Percentiles rank a stretch among this genome's conserved stretches.
phyloP scores from a whole-genome alignment of 441 rosid species.

The Erysimum cheiri region DNA sequence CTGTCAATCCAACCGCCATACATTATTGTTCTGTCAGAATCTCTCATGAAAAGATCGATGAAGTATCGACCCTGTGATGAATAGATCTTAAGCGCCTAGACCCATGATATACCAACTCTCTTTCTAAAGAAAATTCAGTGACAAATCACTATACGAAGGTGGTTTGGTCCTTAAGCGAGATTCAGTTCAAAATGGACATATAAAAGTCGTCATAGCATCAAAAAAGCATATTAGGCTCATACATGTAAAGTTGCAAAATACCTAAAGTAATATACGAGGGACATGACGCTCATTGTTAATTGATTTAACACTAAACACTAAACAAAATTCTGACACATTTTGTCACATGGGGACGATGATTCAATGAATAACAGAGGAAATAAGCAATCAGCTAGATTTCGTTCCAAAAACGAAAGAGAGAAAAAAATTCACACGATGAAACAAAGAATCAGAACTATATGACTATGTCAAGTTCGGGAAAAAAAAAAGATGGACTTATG shows the following conservation, averaged over 20 bases:
- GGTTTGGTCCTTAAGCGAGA: too few species aligned
- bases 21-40: not conserved
- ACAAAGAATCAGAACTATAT: constrained; percentile 33
- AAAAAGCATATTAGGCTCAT: not conserved
- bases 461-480: constrained; percentile 15
- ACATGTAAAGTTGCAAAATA: not conserved
- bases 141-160: not conserved
- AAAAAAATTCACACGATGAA: not conserved
- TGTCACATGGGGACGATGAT: constrained; percentile 18
- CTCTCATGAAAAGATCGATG: not conserved
- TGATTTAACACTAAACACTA: not conserved
- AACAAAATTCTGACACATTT: constrained; percentile 1
- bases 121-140: not conserved
- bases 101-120: not conserved
- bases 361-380: constrained; percentile 1
- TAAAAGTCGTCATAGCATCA: not conserved
- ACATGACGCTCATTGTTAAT: not conserved
- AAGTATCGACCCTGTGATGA: too few species aligned
- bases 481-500: not conserved
- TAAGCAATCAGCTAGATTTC: constrained; percentile 1
- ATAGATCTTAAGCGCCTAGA: not conserved
- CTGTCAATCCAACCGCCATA: not conserved
- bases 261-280: not conserved
- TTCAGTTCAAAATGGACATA: not conserved
- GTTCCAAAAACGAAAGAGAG: not conserved